Conservation (phyloP, 176 grass and related monocot genomes). For the Puccinellia tenuiflora region DNA sequence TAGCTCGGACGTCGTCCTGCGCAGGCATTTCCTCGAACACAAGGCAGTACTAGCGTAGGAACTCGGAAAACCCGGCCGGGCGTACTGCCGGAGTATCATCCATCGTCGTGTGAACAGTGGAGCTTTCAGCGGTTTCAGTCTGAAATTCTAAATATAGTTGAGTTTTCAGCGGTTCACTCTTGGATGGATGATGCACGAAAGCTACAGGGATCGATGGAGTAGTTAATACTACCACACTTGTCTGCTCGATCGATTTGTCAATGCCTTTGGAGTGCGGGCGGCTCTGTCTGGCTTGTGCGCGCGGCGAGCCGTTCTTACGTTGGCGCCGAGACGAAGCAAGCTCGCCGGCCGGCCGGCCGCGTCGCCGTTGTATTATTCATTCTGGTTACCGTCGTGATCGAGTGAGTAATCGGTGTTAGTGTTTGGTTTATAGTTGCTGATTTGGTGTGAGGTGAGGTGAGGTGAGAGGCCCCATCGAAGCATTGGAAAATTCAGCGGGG, state of each 20-base stretch:
- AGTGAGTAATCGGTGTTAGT: background rate
- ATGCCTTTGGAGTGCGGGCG: constrained; percentile 49
- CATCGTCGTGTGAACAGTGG: background rate
- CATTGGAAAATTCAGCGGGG: background rate
- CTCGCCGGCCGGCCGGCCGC: background rate
- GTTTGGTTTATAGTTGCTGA: background rate
- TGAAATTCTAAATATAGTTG: too few species aligned
- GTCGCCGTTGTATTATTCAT: background rate
- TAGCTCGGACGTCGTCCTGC: constrained; percentile 36
- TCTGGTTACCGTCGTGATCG: background rate
- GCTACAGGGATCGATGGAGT: background rate
- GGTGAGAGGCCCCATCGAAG: background rate
- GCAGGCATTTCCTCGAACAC: constrained; percentile 33
- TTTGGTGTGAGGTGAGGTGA: constrained; percentile 6
- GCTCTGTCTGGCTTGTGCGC: constrained; percentile 14
- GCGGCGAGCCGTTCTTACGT: background rate
- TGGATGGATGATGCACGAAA: background rate
- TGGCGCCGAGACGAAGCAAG: background rate
- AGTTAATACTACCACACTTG: background rate
- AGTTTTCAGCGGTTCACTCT: too few species aligned
- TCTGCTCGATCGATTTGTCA: constrained; percentile 27
- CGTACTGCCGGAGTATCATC: too few species aligned
- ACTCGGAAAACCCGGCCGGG: background rate
- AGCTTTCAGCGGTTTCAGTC: background rate
- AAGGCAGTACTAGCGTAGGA: constrained; percentile 40